Percentiles rank a stretch among this genome's conserved stretches.
These are phyloP conservation scores for Pleodorina starrii DNA, from an alignment of 139 green algal species.

Conservation along the genomic window DNA sequence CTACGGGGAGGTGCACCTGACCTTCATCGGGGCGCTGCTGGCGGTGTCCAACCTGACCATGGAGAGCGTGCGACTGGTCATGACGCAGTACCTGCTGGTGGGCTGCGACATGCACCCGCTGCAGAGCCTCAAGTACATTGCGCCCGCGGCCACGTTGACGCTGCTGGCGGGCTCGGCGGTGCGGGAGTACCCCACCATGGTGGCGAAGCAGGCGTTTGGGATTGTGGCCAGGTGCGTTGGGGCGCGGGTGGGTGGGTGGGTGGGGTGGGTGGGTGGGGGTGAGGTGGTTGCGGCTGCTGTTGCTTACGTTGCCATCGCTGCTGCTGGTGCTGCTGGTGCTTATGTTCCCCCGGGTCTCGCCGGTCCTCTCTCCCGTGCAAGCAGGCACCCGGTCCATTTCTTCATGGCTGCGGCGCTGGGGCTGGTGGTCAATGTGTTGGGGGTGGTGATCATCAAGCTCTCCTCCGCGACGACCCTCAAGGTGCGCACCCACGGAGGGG, in stretches of 20 bases:
- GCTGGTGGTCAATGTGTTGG: conserved; percentile 53
- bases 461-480: conserved; percentile 51
- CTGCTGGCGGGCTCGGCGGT: conserved; percentile 26
- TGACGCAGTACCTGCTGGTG: conserved; percentile 59
- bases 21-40: conserved; percentile 13
- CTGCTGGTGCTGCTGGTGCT: too few relatives aligned
- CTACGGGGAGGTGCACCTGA: conserved; percentile 56
- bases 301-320: too few relatives aligned
- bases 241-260: background rate
- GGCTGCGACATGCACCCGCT: conserved; percentile 55
- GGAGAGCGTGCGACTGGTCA: conserved; percentile 50
- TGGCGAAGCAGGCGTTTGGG: background rate
- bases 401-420: conserved; percentile 43
- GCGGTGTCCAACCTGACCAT: conserved; percentile 42
- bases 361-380: too few relatives aligned
- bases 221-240: conserved; percentile 26
- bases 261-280: too few relatives aligned
- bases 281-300: too few relatives aligned
- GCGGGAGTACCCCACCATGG: conserved; percentile 44
- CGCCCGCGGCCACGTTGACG: conserved; percentile 41
- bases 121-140: conserved; percentile 58
- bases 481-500: too few relatives aligned
- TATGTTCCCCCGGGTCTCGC: too few relatives aligned
- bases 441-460: conserved; percentile 56
- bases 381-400: conserved; percentile 43